These are phyloP conservation scores for Nicotiana noctiflora DNA, from an alignment of 257 asterid species.

Conservation along the genomic window DNA sequence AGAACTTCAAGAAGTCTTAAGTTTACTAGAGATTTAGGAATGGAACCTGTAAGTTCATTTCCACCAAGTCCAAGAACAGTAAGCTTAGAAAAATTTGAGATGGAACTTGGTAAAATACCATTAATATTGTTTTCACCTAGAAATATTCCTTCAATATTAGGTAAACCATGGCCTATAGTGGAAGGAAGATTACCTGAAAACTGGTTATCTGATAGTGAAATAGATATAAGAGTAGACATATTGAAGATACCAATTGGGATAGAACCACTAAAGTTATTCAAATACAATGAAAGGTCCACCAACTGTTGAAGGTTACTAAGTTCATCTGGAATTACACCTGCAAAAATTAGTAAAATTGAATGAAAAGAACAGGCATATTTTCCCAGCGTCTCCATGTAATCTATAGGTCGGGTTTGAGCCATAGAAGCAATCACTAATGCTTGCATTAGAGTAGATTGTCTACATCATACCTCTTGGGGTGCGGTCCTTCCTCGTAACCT, in stretches of 20 bases:
- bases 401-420: too few species aligned
- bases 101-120: conserved; percentile 16
- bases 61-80: neutral
- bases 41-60: conserved; percentile 11
- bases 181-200: conserved; percentile 26
- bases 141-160: conserved; percentile 14
- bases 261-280: conserved; percentile 16
- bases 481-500: too few species aligned
- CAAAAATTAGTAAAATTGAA: neutral
- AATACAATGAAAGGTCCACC: conserved; percentile 13
- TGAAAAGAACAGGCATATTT: too few species aligned
- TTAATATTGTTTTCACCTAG: conserved; percentile 10
- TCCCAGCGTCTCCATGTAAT: too few species aligned
- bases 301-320: conserved; percentile 19
- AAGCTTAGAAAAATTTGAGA: conserved; percentile 19
- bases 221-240: conserved; percentile 17
- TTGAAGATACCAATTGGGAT: conserved; percentile 20
- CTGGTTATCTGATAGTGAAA: conserved; percentile 18
- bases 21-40: conserved; percentile 19
- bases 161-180: conserved; percentile 5
- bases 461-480: too few species aligned
- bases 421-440: too few species aligned
- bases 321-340: conserved; percentile 30
- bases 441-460: too few species aligned
- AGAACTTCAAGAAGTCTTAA: conserved; percentile 5